Percentiles rank a stretch among this genome's conserved stretches.
Evolutionary conservation across 2,329 filamentous ascomycete species (phyloP).

Genomic region (Aspergillus ustus): DNA sequence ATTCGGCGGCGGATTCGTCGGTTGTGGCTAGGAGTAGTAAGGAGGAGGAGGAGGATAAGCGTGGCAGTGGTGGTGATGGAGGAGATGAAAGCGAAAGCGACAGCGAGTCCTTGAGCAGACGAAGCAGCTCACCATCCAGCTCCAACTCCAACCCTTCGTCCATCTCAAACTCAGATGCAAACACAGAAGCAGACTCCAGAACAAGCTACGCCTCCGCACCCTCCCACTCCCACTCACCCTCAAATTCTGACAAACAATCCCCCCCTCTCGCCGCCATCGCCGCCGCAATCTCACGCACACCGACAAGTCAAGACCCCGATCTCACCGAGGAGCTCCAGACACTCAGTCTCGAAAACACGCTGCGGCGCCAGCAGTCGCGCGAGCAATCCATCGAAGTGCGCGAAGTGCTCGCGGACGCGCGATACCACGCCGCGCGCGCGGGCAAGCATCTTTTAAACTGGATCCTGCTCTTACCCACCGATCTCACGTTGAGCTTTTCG

Average conservation of each 20-base stretch:
- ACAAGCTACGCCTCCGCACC: background rate
- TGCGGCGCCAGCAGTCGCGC: conserved; percentile 11
- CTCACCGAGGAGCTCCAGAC: background rate
- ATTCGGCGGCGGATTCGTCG: background rate
- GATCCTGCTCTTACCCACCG: conserved; percentile 80
- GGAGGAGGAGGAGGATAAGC: background rate
- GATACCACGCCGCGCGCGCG: conserved; percentile 68
- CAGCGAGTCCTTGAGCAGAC: background rate
- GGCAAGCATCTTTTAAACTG: conserved; percentile 74
- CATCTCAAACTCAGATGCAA: background rate
- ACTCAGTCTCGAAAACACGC: conserved; percentile 20
- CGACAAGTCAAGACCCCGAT: background rate
- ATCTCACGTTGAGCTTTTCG: conserved; percentile 80
- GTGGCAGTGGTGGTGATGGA: background rate
- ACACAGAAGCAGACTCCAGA: too few species aligned
- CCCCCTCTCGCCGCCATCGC: background rate
- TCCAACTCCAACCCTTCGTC: background rate
- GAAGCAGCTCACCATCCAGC: background rate
- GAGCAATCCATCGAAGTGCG: conserved; percentile 10
- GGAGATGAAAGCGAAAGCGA: background rate
- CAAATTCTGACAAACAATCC: background rate
- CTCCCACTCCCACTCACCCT: background rate
- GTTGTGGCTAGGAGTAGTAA: background rate
- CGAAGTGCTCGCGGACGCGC: conserved; percentile 56
- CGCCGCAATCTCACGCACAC: background rate